Evolutionary conservation across 495 filamentous ascomycete genomes (phyloP).

Genomic region (Saxophila tyrrhenica): DNA sequence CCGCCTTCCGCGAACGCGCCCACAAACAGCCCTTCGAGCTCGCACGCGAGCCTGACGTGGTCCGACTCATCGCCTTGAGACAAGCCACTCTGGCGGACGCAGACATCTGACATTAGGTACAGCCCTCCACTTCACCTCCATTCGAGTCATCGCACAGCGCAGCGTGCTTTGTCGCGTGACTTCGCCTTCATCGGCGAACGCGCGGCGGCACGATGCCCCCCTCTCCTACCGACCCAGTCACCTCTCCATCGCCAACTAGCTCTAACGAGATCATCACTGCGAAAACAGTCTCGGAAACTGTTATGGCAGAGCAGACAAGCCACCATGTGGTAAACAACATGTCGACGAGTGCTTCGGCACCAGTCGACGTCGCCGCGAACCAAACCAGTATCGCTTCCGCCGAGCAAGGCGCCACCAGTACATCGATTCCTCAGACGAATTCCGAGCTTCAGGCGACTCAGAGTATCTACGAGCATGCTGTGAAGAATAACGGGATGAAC

Average conservation of each 20-base stretch:
- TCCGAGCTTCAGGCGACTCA: neutral
- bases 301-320: slow-evolving; percentile 70
- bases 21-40: no score
- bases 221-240: slow-evolving; percentile 17
- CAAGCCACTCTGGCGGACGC: slow-evolving; percentile 40
- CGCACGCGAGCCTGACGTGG: neutral
- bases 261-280: slow-evolving; percentile 12
- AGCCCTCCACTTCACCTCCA: slow-evolving; percentile 15
- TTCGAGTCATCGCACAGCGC: neutral
- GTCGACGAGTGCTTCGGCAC: slow-evolving; percentile 63
- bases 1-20: neutral
- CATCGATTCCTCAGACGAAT: slow-evolving; percentile 13
- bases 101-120: slow-evolving; percentile 44
- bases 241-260: slow-evolving; percentile 1
- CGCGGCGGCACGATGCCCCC: neutral
- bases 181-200: neutral
- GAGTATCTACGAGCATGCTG: neutral
- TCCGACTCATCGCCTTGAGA: no score
- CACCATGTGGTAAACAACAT: slow-evolving; percentile 72
- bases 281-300: slow-evolving; percentile 50
- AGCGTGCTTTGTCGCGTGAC: neutral
- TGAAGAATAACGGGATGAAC: neutral
- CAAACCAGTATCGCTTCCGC: slow-evolving; percentile 43
- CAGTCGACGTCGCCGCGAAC: slow-evolving; percentile 62
- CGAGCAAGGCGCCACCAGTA: slow-evolving; percentile 38